These are phyloP conservation scores for Filobasidium floriforme DNA, from an alignment of 768 basidiomycete genomes.

Conservation along the genomic window DNA sequence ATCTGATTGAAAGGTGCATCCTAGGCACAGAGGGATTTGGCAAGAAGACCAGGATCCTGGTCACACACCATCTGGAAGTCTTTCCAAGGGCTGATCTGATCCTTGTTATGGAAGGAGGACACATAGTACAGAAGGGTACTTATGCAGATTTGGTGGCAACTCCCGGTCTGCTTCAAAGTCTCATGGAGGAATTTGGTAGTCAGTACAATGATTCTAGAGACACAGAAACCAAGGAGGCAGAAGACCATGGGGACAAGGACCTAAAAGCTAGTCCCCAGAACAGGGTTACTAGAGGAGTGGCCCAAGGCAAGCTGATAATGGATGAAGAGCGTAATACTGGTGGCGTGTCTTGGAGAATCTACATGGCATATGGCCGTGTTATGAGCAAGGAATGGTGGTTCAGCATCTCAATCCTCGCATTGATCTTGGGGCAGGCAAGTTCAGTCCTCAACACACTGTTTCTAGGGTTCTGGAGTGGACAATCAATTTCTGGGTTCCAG, in stretches of 20 bases:
- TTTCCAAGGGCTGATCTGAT: conserved; percentile 37
- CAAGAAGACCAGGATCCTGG: conserved; percentile 56
- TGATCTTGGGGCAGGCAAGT: conserved; percentile 50
- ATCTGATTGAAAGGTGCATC: conserved; percentile 60
- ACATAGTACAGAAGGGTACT: conserved; percentile 58
- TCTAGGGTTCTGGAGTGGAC: conserved; percentile 66
- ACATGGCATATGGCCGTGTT: conserved; percentile 51
- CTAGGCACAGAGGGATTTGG: conserved; percentile 50
- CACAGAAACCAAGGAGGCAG: conserved; percentile 20
- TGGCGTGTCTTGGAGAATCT: conserved; percentile 52
- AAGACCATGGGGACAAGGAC: conserved; percentile 18
- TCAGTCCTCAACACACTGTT: conserved; percentile 60
- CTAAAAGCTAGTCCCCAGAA: no score
- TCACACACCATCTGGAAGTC: conserved; percentile 46
- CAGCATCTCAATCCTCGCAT: conserved; percentile 49
- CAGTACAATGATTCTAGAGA: no score
- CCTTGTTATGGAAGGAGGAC: conserved; percentile 38
- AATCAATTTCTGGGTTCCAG: conserved; percentile 53
- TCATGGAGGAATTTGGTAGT: conserved; percentile 47
- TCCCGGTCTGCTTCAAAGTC: conserved; percentile 34
- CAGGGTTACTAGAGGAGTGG: no score
- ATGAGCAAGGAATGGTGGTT: conserved; percentile 46
- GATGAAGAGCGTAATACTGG: conserved; percentile 57
- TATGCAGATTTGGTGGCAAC: conserved; percentile 42
- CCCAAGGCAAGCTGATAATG: conserved; percentile 49